A percentile compares a stretch with the other conserved stretches of the same genome.
phyloP scores from a whole-genome alignment of 1,139 yeast genomes.

The Blastobotrys persicus region DNA sequence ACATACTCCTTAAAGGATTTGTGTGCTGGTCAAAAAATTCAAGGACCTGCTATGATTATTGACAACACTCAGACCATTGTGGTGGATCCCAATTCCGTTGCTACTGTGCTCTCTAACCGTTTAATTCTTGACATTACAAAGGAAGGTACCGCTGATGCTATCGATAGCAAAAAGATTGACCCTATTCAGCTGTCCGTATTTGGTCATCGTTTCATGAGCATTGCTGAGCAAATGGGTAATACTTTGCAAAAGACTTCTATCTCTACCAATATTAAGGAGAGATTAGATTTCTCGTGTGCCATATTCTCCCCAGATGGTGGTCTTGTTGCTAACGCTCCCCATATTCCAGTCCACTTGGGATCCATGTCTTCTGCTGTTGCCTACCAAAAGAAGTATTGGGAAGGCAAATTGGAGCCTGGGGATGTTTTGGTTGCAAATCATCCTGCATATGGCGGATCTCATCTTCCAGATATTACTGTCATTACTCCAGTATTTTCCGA shows the following conservation, averaged over 20 bases:
- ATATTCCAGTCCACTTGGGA: conserved; percentile 83
- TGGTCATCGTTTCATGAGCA: conserved; percentile 82
- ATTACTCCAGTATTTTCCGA: conserved; percentile 75
- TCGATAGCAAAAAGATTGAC: conserved; percentile 45
- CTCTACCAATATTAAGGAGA: conserved; percentile 81
- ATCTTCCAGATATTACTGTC: conserved; percentile 76
- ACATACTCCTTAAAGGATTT: conserved; percentile 53
- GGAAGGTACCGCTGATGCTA: conserved; percentile 27
- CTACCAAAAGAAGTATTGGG: conserved; percentile 64
- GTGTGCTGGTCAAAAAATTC: conserved; percentile 50
- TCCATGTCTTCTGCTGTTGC: conserved; percentile 85
- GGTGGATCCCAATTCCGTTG: conserved; percentile 66
- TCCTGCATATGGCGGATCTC: conserved; percentile 80
- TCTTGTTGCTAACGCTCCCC: conserved; percentile 83
- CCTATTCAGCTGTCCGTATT: conserved; percentile 75
- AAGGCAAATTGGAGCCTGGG: conserved; percentile 57
- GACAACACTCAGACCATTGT: conserved; percentile 87
- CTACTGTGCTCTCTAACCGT: conserved; percentile 59
- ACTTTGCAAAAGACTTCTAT: conserved; percentile 77
- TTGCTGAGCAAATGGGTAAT: conserved; percentile 87
- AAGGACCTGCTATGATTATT: conserved; percentile 81
- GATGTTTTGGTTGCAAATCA: conserved; percentile 78
- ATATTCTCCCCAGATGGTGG: conserved; percentile 72
- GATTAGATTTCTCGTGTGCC: conserved; percentile 84
- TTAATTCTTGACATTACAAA: conserved; percentile 44